phyloP scores from a whole-genome alignment of 306 rosid species.

The Boehmeria nivea region DNA sequence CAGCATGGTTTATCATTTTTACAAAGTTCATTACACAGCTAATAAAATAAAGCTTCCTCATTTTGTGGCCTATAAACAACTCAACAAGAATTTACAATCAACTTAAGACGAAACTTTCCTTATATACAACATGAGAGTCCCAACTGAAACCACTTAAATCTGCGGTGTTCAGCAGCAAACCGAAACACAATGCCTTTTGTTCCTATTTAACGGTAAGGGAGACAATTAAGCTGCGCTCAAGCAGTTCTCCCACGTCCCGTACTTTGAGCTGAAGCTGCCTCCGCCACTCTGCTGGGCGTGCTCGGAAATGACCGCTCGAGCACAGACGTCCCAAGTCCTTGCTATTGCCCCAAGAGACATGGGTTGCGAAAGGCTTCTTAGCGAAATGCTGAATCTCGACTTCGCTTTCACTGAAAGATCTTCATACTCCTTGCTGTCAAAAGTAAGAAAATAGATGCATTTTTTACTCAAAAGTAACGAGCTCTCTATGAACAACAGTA shows the following conservation, averaged over 20 bases:
- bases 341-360: constrained; percentile 76
- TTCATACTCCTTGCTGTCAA: constrained; percentile 64
- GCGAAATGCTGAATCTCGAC: constrained; percentile 66
- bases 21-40: no score
- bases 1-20: no score
- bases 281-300: constrained; percentile 86
- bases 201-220: no score
- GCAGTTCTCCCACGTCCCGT: constrained; percentile 77
- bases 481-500: not conserved
- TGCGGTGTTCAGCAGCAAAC: no score
- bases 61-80: no score
- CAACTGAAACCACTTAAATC: no score
- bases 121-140: no score
- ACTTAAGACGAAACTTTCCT: no score
- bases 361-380: constrained; percentile 72
- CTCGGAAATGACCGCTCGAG: constrained; percentile 65
- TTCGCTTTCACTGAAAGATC: constrained; percentile 80
- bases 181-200: no score
- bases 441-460: constrained; percentile 13
- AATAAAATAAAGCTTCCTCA: no score
- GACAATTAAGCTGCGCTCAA: constrained; percentile 48
- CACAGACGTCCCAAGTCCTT: constrained; percentile 78
- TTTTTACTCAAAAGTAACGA: not conserved
- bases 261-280: constrained; percentile 88
- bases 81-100: no score